phyloP scores from a whole-genome alignment of 169 alveolate genomes.

The Condylostoma magnum region DNA sequence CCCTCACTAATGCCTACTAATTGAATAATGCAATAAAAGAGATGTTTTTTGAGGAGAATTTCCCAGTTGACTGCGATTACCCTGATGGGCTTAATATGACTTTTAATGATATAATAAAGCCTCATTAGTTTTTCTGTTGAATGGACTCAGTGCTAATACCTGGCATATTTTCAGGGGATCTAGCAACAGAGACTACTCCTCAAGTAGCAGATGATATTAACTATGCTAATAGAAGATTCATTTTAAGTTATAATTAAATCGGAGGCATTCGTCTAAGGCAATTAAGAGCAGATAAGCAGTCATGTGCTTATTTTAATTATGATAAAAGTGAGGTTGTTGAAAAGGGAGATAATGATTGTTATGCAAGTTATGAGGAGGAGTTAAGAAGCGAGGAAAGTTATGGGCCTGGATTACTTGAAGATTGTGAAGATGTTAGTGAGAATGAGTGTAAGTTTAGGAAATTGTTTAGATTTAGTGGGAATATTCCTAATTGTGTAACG shows the following conservation, averaged over 20 bases:
- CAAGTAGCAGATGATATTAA: too few relatives aligned
- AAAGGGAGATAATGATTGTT: not conserved
- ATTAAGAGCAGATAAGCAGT: not conserved
- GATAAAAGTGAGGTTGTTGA: not conserved
- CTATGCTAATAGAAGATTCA: not conserved
- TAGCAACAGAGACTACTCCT: too few relatives aligned
- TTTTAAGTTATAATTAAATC: constrained; percentile 25
- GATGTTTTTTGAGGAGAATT: not conserved
- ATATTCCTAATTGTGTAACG: not conserved
- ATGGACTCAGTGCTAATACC: not conserved
- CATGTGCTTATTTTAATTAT: constrained; percentile 1
- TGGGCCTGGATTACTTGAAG: not conserved
- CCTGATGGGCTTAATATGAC: not conserved
- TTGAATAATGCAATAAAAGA: not conserved
- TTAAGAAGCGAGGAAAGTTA: not conserved
- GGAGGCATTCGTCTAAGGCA: constrained; percentile 24
- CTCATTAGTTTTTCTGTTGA: constrained; percentile 27
- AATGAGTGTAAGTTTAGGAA: constrained; percentile 9
- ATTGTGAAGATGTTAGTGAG: not conserved
- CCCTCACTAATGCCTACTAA: constrained; percentile 5
- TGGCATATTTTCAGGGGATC: not conserved
- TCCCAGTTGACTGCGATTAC: constrained; percentile 16
- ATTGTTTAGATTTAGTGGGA: constrained; percentile 17
- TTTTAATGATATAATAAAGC: not conserved
- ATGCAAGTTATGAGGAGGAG: not conserved